Percentiles rank a stretch among this genome's conserved stretches.
phyloP scores from a whole-genome alignment of 495 filamentous ascomycete species.

The Aspergillus panamensis region DNA sequence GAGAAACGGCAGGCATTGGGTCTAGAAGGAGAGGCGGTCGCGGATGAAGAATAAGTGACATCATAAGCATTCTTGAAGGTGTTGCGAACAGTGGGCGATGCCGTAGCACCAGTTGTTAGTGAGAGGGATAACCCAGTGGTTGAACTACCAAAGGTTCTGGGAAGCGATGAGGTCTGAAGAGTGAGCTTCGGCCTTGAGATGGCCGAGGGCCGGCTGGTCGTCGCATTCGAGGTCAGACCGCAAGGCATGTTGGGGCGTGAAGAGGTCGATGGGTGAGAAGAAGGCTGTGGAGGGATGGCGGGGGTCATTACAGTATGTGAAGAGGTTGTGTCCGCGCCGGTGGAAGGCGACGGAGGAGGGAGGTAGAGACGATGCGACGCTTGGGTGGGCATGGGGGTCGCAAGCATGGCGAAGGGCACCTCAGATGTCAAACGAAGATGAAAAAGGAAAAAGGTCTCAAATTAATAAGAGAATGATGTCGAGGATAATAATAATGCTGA shows the following conservation, averaged over 20 bases:
- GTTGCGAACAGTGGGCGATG: constrained; percentile 75
- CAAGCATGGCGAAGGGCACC: constrained; percentile 18
- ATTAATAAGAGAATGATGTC: constrained; percentile 1
- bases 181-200: constrained; percentile 71
- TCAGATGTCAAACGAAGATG: not conserved
- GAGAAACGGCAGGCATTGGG: constrained; percentile 27
- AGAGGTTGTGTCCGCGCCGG: constrained; percentile 13
- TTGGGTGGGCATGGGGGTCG: constrained; percentile 18
- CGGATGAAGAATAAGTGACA: constrained; percentile 60
- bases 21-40: constrained; percentile 42
- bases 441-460: constrained; percentile 1
- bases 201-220: constrained; percentile 37
- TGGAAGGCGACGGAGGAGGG: constrained; percentile 10
- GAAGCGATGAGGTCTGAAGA: constrained; percentile 63
- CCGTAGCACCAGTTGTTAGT: constrained; percentile 55
- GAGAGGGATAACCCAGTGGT: constrained; percentile 54
- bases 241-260: constrained; percentile 30
- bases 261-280: constrained; percentile 27
- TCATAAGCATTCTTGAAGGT: constrained; percentile 80
- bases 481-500: constrained; percentile 26
- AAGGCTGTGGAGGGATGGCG: constrained; percentile 21
- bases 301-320: constrained; percentile 15
- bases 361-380: constrained; percentile 5
- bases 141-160: constrained; percentile 51
- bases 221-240: constrained; percentile 29